Evolutionary conservation across 2,329 filamentous ascomycete species (phyloP), one percentile per base, ranked within the genome.

Genomic region (Trichoderma endophyticum): DNA sequence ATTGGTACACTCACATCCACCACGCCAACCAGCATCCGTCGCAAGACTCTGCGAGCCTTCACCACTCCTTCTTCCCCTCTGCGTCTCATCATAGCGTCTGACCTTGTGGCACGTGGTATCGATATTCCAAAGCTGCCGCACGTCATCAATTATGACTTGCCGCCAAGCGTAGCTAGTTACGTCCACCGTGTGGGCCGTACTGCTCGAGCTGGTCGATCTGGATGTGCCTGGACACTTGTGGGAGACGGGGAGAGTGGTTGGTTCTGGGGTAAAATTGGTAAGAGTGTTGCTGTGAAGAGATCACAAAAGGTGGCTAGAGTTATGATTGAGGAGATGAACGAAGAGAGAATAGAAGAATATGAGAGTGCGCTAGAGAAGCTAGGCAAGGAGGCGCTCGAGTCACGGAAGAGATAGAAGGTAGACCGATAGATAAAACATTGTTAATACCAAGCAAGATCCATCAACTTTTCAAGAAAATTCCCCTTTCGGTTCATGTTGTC

Each of bases 71-170:
- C 93, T 77, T 84, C 87, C 3, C 89, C 88, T 72, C 81, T 93
- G 30, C 90, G 90, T 7, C 89, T 97, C 61, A 89, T 98, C 57
- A 91, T 98, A 60, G 94, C 95, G 1, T 97, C 96, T 0, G 95
- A 98, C 79, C 91, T 97, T n/a, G 93, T 96, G 1, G 93, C 94
- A 2, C 92, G 95, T 74, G 96, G 95, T 77, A 90, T 98, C 30
- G 95, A 98, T 80, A 86, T 97, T 14, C 89, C 90, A 1, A 87
- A 89, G 61, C 87, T 98, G 61, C 90, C 91, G 43, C 93, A 97
- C 78, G 94, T 98, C 61, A 85, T 98, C 81, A 98, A 97, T 83
- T 98, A 98, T 84, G 95, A 98, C 80, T 87, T 98, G 66, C 95
- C 95, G 0, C 87, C 90, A 5, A 95, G 91, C 77, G 84, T 94